phyloP scores from a whole-genome alignment of 495 filamentous ascomycete species.

The Venustampulla echinocandica region DNA sequence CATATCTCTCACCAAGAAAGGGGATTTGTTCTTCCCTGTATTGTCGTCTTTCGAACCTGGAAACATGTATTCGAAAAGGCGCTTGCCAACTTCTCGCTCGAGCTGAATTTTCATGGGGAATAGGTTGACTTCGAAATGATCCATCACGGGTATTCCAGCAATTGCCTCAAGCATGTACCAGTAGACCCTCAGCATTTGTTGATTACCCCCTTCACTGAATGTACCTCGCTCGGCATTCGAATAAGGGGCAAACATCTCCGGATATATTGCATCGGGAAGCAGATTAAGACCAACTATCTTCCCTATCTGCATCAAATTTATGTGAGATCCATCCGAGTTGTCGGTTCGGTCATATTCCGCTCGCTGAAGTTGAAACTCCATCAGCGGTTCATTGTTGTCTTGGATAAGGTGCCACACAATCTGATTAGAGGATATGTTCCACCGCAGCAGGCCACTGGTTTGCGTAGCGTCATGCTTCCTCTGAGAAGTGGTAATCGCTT shows the following conservation, averaged over 20 bases:
- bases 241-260: conserved; percentile 89
- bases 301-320: conserved; percentile 81
- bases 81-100: conserved; percentile 86
- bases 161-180: conserved; percentile 99
- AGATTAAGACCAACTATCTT: conserved; percentile 80
- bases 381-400: conserved; percentile 76
- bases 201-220: conserved; percentile 39
- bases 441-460: conserved; percentile 71
- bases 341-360: conserved; percentile 89
- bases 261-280: conserved; percentile 83
- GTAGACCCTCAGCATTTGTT: conserved; percentile 80
- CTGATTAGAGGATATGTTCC: conserved; percentile 83
- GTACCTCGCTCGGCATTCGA: conserved; percentile 48
- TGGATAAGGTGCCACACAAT: conserved; percentile 95
- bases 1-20: conserved; percentile 76
- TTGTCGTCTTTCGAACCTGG: conserved; percentile 56
- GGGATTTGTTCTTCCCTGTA: conserved; percentile 55
- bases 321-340: conserved; percentile 92
- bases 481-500: conserved; percentile 95
- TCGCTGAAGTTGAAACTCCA: conserved; percentile 85
- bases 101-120: conserved; percentile 92
- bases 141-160: conserved; percentile 93
- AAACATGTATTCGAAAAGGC: conserved; percentile 96
- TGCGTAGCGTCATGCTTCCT: conserved; percentile 71
- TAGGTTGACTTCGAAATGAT: conserved; percentile 91